These are phyloP conservation scores for Flaveria trinervia DNA, from an alignment of 129 eudicot genomes.

Conservation along the genomic window DNA sequence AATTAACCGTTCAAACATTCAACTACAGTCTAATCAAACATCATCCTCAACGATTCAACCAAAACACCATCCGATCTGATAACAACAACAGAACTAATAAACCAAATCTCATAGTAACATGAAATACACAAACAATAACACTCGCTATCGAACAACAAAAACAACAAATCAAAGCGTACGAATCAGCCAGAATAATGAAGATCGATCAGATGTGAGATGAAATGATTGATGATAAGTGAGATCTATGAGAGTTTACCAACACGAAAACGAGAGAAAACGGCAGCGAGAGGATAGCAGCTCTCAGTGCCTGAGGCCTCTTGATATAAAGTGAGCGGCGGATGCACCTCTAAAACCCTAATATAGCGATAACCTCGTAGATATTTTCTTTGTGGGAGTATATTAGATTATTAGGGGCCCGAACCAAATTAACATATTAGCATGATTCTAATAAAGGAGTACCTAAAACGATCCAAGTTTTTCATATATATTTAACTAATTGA, in stretches of 20 bases:
- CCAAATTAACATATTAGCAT: no score
- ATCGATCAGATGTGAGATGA: background rate
- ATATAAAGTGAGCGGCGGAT: constrained; percentile 39
- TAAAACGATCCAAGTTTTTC: no score
- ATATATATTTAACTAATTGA: no score
- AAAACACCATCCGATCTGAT: constrained; percentile 10
- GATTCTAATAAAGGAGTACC: no score
- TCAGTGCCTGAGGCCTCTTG: constrained; percentile 28
- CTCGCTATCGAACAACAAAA: background rate
- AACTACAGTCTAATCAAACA: background rate
- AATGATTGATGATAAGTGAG: background rate
- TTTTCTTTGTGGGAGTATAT: background rate
- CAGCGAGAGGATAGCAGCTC: background rate
- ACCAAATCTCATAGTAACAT: background rate
- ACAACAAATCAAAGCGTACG: background rate
- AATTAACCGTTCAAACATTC: background rate
- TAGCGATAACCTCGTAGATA: constrained; percentile 20
- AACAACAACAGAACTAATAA: background rate
- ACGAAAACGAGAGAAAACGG: constrained; percentile 19
- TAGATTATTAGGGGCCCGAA: no score
- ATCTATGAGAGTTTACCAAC: constrained; percentile 10
- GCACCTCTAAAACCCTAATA: constrained; percentile 38
- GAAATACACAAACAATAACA: background rate
- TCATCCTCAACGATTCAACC: background rate
- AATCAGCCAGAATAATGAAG: constrained; percentile 21